phyloP scores from a whole-genome alignment of 352 stramenopile species.

The Thalassiosira exigua region DNA sequence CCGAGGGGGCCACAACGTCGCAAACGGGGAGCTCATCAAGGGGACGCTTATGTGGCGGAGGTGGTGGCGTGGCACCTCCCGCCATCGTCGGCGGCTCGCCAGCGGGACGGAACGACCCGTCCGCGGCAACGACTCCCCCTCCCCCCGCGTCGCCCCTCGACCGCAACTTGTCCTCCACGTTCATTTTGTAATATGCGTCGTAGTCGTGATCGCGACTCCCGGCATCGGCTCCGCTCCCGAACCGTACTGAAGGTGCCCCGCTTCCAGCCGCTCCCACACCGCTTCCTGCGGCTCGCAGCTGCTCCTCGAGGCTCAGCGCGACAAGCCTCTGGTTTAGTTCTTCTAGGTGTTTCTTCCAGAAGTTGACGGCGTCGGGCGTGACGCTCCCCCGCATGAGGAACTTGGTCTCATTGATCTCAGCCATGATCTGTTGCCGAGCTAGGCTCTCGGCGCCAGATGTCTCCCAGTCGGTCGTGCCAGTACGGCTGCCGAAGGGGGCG shows the following conservation, averaged over 20 bases:
- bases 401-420: slow-evolving; percentile 73
- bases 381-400: slow-evolving; percentile 69
- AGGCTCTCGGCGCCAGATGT: slow-evolving; percentile 48
- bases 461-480: slow-evolving; percentile 10
- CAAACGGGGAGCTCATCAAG: slow-evolving; percentile 36
- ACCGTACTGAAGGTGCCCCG: neutral
- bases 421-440: slow-evolving; percentile 66
- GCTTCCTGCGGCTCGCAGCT: neutral
- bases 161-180: neutral
- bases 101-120: no score
- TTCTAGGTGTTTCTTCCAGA: slow-evolving; percentile 76
- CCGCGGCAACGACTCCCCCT: neutral
- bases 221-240: neutral
- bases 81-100: no score
- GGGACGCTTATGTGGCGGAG: neutral
- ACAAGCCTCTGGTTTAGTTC: slow-evolving; percentile 67
- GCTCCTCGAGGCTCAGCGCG: slow-evolving; percentile 46
- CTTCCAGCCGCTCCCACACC: neutral
- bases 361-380: slow-evolving; percentile 66
- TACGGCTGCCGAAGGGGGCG: neutral
- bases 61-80: neutral
- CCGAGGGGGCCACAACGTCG: slow-evolving; percentile 77
- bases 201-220: neutral
- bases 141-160: neutral
- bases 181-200: slow-evolving; percentile 3